A percentile compares a stretch with the other conserved stretches of the same genome.
Evolutionary conservation across 169 alveolate genomes (phyloP).

Genomic region (Plasmodium coatneyi): DNA sequence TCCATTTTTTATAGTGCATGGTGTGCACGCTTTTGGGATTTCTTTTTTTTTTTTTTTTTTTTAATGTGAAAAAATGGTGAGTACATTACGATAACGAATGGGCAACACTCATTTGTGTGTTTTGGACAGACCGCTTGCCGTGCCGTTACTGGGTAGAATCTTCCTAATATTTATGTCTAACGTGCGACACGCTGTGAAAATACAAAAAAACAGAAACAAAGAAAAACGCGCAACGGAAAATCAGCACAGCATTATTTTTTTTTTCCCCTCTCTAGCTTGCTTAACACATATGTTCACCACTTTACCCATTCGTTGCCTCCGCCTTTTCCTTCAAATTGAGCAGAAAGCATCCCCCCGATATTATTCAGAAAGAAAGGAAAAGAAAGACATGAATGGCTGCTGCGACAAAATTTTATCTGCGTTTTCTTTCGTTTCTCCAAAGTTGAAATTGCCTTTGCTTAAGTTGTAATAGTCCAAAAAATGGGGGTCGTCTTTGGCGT

Average conservation of each 20-base stretch:
- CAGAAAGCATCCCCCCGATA: background rate
- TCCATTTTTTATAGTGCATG: background rate
- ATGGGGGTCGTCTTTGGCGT: slow-evolving; percentile 14
- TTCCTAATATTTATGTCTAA: background rate
- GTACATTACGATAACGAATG: background rate
- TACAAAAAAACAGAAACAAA: background rate
- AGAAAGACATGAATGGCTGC: slow-evolving; percentile 59
- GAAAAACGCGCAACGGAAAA: background rate
- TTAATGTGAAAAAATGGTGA: background rate
- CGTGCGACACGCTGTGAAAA: background rate
- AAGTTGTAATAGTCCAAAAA: slow-evolving; percentile 53
- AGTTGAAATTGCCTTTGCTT: slow-evolving; percentile 1
- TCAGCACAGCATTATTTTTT: background rate
- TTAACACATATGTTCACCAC: background rate
- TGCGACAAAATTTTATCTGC: slow-evolving; percentile 33
- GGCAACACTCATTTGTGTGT: background rate
- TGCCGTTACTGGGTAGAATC: background rate
- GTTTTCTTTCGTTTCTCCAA: slow-evolving; percentile 13
- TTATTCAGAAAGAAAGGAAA: slow-evolving; percentile 45
- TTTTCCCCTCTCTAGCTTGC: background rate
- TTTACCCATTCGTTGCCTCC: background rate
- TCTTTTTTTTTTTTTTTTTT: background rate
- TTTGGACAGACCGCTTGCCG: background rate
- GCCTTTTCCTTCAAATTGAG: background rate
- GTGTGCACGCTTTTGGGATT: background rate